Evolutionary conservation across 345 rosid genomes (phyloP), one percentile per base, ranked within the genome.

Genomic region (Salix purpurea): DNA sequence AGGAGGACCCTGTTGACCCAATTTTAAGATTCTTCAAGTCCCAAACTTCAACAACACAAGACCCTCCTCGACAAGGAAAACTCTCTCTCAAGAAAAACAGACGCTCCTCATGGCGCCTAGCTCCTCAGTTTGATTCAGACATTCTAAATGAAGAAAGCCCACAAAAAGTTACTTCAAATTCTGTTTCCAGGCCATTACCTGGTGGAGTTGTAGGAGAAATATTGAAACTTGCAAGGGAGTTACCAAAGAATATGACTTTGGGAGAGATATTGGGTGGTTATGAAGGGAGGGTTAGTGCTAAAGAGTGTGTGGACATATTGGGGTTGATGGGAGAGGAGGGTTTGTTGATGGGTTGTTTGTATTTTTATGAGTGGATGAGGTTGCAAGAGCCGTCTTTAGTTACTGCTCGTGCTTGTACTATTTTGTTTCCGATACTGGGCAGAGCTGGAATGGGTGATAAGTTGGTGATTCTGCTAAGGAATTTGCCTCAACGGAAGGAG

Each of bases 331-430:
- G 87, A 0, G 83, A 84, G 32, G 84, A 87, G 71, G 91, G 94
- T 58, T 77, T 89, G 76, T 26, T 87, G 32, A 83, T 56, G 70
- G 48, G 85, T 37, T 89, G 92, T 74, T 77, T 94, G 74, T 87
- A 94, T 80, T 88, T 94, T 74, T 89, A 83, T 23, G 97, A 94
- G 77, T 94, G 98, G 97, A 92, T 94, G 98, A 72, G 84, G 71
- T 76, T 88, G 76, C 98, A 90, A 76, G 92, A 84, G 34, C 98
- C 94, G 0, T 82, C 91, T 2, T 91, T 90, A 34, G 87, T 88
- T 64, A 83, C 94, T 0, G 73, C 95, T 62, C 90, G 90, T 48
- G 88, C 97, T 40, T 90, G 86, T 78, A 88, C 97, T 56, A 77
- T 92, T 36, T 21, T 94, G 72, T 94, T 92, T 80, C 90, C 95